Evolutionary conservation across 768 basidiomycete genomes (phyloP).

Genomic region (Phaffia tasmanica): DNA sequence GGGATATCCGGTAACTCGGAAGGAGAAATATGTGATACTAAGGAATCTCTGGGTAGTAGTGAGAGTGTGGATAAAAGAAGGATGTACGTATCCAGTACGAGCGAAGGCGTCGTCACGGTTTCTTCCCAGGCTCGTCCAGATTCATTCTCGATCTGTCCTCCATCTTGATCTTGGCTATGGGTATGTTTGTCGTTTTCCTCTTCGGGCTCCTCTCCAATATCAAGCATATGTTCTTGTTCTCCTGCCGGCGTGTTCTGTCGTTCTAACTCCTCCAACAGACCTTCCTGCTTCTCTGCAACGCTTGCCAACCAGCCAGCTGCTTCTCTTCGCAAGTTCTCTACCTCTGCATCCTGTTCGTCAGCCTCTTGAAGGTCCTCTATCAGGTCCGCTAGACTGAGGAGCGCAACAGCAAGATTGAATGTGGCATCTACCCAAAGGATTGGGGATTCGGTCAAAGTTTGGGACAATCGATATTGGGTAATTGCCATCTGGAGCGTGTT

Average conservation of each 20-base stretch:
- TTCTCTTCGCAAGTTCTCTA: constrained; percentile 29
- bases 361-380: constrained; percentile 31
- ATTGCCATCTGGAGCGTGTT: constrained; percentile 29
- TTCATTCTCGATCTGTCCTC: neutral
- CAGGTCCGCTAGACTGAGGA: constrained; percentile 32
- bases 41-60: neutral
- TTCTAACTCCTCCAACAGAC: constrained; percentile 26
- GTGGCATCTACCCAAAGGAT: constrained; percentile 33
- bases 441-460: constrained; percentile 29
- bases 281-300: constrained; percentile 34
- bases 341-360: constrained; percentile 23
- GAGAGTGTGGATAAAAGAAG: constrained; percentile 10
- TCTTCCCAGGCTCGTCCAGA: constrained; percentile 21
- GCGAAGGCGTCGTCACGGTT: constrained; percentile 23
- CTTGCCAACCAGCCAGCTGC: constrained; percentile 30
- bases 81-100: constrained; percentile 20
- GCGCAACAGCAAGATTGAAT: constrained; percentile 35
- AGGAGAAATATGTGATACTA: neutral
- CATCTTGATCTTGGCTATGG: constrained; percentile 19
- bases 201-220: constrained; percentile 27
- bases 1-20: neutral
- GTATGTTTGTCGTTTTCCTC: constrained; percentile 27
- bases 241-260: constrained; percentile 7
- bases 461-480: constrained; percentile 30
- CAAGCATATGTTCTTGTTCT: neutral